Evolutionary conservation across 805 yeast species (phyloP), one percentile per base, ranked within the genome.

Genomic region (Candida maesae): DNA sequence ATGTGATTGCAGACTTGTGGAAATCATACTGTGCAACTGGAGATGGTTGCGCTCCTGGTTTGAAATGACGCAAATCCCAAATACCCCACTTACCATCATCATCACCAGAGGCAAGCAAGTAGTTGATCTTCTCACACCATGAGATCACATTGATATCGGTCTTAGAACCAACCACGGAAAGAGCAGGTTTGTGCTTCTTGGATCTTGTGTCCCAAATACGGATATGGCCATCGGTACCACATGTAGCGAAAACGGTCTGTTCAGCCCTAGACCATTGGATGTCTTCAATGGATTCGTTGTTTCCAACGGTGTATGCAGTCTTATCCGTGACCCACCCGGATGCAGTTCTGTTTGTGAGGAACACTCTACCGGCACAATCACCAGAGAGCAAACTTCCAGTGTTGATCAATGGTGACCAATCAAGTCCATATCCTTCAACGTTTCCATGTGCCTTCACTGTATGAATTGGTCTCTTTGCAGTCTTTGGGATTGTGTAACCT

Each of bases 11-110:
- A 33, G 91, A 78, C 64, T 87, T 86, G 70, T 93, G 98, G 85
- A 93, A 93, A 55, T 85, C 88, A 60, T 91, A 93, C 52, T 84
- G 81, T 6, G 97, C 99, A 28, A 93, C 98, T 12, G 98, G 97
- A 7, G 81, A 65, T 6, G 76, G 64, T 15, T 58, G 58, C 13
- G 65, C 56, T 48, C 70, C 62, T 52, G 81, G 76, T 51, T 82
- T 73, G 73, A 93, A 79, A 53, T 82, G 78, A 59, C 99, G 81
- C 64, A 93, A 72, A 68, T 93, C 99, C 99, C 99, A 93, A 33
- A 93, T 93, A 33, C 95, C 89, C 96, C 98, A 93, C 23, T 80
- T 67, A 49, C 99, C 99, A 62, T 90, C 96, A 63, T 93, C 99
- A 60, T 93, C 96, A 53, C 99, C 99, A 36, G 93, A 81, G 0